Evolutionary conservation across 2,329 filamentous ascomycete genomes (phyloP).

Genomic region (Fusarium buxicola): DNA sequence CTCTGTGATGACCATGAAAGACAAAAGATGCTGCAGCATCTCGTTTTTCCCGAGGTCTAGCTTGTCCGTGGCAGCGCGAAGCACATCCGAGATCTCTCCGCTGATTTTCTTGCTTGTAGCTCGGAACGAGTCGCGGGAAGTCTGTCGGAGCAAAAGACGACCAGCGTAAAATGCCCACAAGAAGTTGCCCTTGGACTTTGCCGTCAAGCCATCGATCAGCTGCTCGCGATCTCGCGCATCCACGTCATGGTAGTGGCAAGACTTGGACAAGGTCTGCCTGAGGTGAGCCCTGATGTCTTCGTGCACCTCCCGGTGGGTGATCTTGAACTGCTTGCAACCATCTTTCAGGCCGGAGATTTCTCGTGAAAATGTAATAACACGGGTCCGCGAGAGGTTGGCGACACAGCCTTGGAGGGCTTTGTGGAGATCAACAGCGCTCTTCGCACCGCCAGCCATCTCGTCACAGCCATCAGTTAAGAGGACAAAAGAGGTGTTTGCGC

Average conservation of each 20-base stretch:
- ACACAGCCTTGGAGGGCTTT: constrained; percentile 48
- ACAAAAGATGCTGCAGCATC: constrained; percentile 44
- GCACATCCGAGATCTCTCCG: constrained; percentile 23
- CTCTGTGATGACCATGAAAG: constrained; percentile 51
- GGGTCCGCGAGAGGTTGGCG: constrained; percentile 43
- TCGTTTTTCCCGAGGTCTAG: constrained; percentile 32
- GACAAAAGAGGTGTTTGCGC: constrained; percentile 44
- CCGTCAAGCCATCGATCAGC: constrained; percentile 46
- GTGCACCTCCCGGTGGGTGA: constrained; percentile 49
- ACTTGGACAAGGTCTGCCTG: constrained; percentile 32
- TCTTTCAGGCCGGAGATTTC: constrained; percentile 48
- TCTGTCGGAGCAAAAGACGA: constrained; percentile 46
- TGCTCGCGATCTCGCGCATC: constrained; percentile 45
- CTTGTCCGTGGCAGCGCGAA: constrained; percentile 18
- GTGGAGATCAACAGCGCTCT: constrained; percentile 46
- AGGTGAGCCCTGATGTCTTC: constrained; percentile 50
- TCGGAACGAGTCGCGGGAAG: constrained; percentile 20
- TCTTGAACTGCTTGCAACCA: constrained; percentile 47
- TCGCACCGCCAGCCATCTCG: constrained; percentile 45
- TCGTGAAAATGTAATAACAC: constrained; percentile 53
- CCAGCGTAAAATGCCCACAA: constrained; percentile 53
- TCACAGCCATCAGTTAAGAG: constrained; percentile 55
- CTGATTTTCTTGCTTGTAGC: constrained; percentile 20
- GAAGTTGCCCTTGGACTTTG: constrained; percentile 52
- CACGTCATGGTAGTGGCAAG: constrained; percentile 32